Conservation (phyloP, 164 flowering plant genomes). For the Akebia trifoliata region DNA sequence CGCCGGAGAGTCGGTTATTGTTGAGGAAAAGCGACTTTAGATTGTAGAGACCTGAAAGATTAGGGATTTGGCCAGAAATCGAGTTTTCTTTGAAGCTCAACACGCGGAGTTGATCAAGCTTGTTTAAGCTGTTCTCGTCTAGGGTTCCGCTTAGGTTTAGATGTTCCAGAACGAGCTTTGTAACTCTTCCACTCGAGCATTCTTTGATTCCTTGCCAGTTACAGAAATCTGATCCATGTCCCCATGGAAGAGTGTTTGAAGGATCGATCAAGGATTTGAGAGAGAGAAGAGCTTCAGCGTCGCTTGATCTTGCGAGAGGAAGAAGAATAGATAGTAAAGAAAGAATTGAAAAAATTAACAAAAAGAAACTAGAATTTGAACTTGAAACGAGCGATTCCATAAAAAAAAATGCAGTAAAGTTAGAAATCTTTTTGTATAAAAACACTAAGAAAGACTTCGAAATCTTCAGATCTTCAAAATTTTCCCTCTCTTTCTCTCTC, state of each 20-base stretch:
- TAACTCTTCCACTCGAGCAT: conserved; percentile 62
- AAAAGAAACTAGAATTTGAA: conserved; percentile 7
- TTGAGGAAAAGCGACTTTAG: conserved; percentile 71
- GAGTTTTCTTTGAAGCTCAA: conserved; percentile 76
- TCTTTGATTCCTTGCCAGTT: conserved; percentile 66
- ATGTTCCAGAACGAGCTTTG: conserved; percentile 68
- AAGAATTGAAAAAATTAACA: conserved; percentile 5
- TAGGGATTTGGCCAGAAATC: conserved; percentile 61
- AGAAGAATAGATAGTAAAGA: conserved; percentile 6
- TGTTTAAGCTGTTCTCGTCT: conserved; percentile 37
- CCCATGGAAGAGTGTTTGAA: conserved; percentile 40
- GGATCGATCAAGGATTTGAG: conserved; percentile 49
- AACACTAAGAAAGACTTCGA: background rate
- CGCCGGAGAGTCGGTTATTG: conserved; percentile 64
- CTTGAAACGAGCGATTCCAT: conserved; percentile 9
- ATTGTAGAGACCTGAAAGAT: conserved; percentile 55
- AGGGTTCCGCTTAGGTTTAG: conserved; percentile 50
- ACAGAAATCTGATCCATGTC: conserved; percentile 33
- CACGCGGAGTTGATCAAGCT: conserved; percentile 73
- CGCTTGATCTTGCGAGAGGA: conserved; percentile 31
- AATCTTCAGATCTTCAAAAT: conserved; percentile 2
- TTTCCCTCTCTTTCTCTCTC: background rate
- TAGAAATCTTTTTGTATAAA: background rate
- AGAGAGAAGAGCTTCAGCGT: conserved; percentile 39
- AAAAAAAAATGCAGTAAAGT: background rate